These are phyloP conservation scores for Emericellopsis atlantica DNA, from an alignment of 2,329 filamentous ascomycete genomes.

Conservation along the genomic window DNA sequence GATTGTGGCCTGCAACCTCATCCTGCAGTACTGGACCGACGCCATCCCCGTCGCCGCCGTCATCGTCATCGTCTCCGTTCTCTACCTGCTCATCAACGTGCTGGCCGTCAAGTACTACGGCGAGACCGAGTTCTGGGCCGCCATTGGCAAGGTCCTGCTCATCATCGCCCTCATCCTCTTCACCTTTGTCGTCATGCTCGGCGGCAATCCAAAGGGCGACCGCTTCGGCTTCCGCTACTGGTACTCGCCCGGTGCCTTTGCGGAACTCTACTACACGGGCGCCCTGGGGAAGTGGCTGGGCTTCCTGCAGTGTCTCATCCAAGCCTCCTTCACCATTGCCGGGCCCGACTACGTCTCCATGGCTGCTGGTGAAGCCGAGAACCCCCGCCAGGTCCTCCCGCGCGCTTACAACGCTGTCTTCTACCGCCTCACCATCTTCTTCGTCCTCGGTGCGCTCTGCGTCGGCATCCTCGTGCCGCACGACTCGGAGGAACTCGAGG, in stretches of 20 bases:
- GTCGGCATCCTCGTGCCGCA: conserved; percentile 63
- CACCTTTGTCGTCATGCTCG: conserved; percentile 74
- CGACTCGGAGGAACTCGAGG: conserved; percentile 48
- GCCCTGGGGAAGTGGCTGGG: conserved; percentile 61
- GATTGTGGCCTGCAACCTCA: conserved; percentile 50
- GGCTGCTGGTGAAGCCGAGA: conserved; percentile 60
- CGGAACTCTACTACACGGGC: conserved; percentile 50
- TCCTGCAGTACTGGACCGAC: conserved; percentile 52
- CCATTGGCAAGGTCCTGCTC: conserved; percentile 59
- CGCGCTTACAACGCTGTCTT: conserved; percentile 69
- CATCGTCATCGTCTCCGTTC: conserved; percentile 37
- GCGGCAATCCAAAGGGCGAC: conserved; percentile 63
- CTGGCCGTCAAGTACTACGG: conserved; percentile 65
- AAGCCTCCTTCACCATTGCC: conserved; percentile 54
- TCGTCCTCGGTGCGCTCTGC: conserved; percentile 59
- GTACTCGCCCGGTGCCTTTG: conserved; percentile 58
- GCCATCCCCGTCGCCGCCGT: conserved; percentile 45
- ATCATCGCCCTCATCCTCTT: conserved; percentile 61
- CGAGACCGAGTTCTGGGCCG: conserved; percentile 65
- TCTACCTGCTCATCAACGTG: conserved; percentile 50
- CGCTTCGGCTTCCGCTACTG: conserved; percentile 60
- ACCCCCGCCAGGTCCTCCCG: conserved; percentile 57
- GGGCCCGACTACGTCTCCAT: conserved; percentile 57
- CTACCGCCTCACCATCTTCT: conserved; percentile 64
- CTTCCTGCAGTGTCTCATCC: conserved; percentile 63